Evolutionary conservation across 1,284 basidiomycete species (phyloP).

Genomic region (Ceratobasidium sp.): DNA sequence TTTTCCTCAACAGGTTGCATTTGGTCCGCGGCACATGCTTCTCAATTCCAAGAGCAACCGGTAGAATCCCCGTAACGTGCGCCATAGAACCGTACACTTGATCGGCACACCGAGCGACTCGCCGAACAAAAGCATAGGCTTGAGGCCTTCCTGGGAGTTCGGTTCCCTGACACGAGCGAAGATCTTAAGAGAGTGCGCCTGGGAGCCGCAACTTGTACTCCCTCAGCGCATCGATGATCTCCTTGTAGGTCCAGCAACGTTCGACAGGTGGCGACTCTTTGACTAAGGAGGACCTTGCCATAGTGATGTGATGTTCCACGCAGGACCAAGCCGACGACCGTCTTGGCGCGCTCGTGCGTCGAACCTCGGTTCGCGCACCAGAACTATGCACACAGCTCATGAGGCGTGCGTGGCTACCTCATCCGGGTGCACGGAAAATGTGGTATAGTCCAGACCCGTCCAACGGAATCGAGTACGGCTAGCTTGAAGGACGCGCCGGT

Average conservation of each 20-base stretch:
- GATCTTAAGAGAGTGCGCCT: constrained; percentile 88
- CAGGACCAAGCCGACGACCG: constrained; percentile 96
- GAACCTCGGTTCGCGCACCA: constrained; percentile 96
- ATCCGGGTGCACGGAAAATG: constrained; percentile 89
- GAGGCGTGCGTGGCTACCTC: constrained; percentile 97
- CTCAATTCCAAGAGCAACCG: constrained; percentile 89
- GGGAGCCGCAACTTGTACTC: constrained; percentile 89
- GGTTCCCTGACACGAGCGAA: constrained; percentile 98
- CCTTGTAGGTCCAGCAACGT: constrained; percentile 99
- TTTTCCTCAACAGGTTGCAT: too few relatives aligned
- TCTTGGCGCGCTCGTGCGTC: constrained; percentile 99
- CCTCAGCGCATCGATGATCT: constrained; percentile 97
- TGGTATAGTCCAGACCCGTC: constrained; percentile 99
- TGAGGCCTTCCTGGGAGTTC: constrained; percentile 99
- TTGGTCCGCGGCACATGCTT: constrained; percentile 58
- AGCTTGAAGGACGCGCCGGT: constrained; percentile 99
- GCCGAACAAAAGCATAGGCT: constrained; percentile 97
- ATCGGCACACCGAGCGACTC: constrained; percentile 98
- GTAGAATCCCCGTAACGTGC: constrained; percentile 98
- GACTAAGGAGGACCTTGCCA: constrained; percentile 99
- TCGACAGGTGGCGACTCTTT: constrained; percentile 99
- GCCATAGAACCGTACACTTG: constrained; percentile 98
- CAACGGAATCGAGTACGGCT: constrained; percentile 93
- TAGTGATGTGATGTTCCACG: constrained; percentile 84
- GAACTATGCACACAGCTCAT: constrained; percentile 99